phyloP scores from a whole-genome alignment of 2,329 filamentous ascomycete genomes.

The Arthrinium puccinioides region DNA sequence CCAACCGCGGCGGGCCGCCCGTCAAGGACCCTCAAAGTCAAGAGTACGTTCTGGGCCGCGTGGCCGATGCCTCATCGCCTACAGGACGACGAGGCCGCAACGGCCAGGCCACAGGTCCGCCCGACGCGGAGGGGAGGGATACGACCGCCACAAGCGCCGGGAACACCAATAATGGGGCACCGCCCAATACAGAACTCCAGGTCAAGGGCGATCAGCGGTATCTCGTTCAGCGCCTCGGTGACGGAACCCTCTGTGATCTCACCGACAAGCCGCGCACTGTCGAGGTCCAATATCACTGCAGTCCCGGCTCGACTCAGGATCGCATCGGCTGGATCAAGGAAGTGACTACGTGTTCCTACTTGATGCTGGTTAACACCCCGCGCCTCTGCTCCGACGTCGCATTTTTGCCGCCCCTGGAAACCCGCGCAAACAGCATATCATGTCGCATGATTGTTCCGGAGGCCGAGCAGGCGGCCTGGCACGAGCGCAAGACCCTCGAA shows the following conservation, averaged over 20 bases:
- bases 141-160: constrained; percentile 2
- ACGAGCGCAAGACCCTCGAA: constrained; percentile 27
- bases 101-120: constrained; percentile 3
- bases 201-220: constrained; percentile 79
- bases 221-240: constrained; percentile 72
- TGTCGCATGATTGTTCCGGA: constrained; percentile 65
- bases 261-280: constrained; percentile 76
- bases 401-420: constrained; percentile 74
- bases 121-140: constrained; percentile 13
- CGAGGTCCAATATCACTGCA: constrained; percentile 76
- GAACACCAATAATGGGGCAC: constrained; percentile 8
- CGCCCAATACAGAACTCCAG: constrained; percentile 59
- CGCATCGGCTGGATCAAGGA: constrained; percentile 92
- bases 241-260: constrained; percentile 78
- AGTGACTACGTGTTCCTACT: constrained; percentile 80
- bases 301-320: constrained; percentile 63
- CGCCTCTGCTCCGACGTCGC: constrained; percentile 81
- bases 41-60: constrained; percentile 70
- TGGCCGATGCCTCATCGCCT: constrained; percentile 22
- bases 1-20: constrained; percentile 65
- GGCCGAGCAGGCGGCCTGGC: constrained; percentile 35
- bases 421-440: constrained; percentile 66
- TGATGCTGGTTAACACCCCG: constrained; percentile 89
- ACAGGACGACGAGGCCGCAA: constrained; percentile 14
- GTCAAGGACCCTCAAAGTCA: constrained; percentile 68